These are phyloP conservation scores for Suillus occidentalis DNA, from an alignment of 768 basidiomycete genomes.

Conservation along the genomic window DNA sequence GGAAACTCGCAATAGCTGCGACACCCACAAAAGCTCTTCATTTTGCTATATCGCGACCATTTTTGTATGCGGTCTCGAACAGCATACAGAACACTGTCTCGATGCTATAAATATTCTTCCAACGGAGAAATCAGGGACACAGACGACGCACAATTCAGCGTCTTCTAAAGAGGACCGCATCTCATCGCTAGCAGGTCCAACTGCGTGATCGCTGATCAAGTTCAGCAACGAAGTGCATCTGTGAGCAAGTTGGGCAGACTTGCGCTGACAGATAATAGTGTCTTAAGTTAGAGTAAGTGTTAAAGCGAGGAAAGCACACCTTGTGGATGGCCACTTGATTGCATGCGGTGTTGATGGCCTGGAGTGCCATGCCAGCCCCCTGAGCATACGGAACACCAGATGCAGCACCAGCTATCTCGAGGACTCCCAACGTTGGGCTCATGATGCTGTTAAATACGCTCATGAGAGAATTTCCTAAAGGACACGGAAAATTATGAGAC, in stretches of 20 bases:
- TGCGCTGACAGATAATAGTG: conserved; percentile 27
- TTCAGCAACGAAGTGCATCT: conserved; percentile 42
- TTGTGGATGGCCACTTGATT: conserved; percentile 49
- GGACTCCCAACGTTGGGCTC: conserved; percentile 24
- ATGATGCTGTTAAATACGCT: conserved; percentile 8
- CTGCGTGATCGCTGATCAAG: conserved; percentile 40
- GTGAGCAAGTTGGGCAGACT: conserved; percentile 41
- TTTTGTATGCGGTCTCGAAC: conserved; percentile 39
- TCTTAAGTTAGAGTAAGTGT: conserved; percentile 5
- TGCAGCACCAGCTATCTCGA: conserved; percentile 45
- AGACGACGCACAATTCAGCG: conserved; percentile 39
- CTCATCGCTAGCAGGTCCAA: conserved; percentile 40
- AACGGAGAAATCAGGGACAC: not conserved
- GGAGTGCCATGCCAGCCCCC: conserved; percentile 41
- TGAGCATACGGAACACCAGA: conserved; percentile 48
- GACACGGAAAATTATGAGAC: not conserved
- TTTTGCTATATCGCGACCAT: conserved; percentile 40
- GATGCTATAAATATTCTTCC: not conserved
- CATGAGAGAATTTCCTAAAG: not conserved
- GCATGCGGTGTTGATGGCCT: conserved; percentile 47
- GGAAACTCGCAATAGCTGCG: not conserved
- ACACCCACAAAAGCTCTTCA: conserved; percentile 41
- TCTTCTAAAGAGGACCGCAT: conserved; percentile 42
- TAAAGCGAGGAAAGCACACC: conserved; percentile 31
- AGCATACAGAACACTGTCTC: conserved; percentile 40